Conservation (phyloP, 768 basidiomycete genomes). For the Rhodotorula paludigena region DNA sequence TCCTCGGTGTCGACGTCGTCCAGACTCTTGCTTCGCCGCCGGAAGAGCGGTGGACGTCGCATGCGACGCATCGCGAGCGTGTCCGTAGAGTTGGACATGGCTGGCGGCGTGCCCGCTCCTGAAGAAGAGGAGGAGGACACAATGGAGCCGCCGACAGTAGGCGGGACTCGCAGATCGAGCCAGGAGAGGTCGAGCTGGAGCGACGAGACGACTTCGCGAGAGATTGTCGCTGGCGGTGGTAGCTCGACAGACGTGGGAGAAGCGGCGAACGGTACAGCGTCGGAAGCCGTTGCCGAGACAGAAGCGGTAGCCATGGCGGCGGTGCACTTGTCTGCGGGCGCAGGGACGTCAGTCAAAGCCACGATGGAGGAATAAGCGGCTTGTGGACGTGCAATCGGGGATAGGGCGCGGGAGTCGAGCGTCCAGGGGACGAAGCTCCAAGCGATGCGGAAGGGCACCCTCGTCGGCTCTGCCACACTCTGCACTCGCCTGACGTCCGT, state of each 20-base stretch:
- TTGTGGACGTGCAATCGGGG: no score
- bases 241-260: not conserved
- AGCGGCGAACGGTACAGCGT: no score
- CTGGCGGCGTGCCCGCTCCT: not conserved
- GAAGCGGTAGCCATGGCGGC: no score
- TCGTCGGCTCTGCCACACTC: no score
- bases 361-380: no score
- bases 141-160: not conserved
- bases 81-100: not conserved
- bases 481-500: no score
- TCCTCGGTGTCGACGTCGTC: slow-evolving; percentile 13
- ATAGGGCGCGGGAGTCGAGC: no score
- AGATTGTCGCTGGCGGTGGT: not conserved
- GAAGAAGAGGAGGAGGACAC: not conserved
- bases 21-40: slow-evolving; percentile 28
- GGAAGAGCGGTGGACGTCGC: slow-evolving; percentile 10
- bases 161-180: slow-evolving; percentile 6
- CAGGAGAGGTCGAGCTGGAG: slow-evolving; percentile 10
- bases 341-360: no score
- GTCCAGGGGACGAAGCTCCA: no score
- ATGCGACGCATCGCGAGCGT: slow-evolving; percentile 17
- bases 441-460: no score
- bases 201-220: slow-evolving; percentile 7
- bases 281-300: no score
- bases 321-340: no score